These are phyloP conservation scores for Picea engelmannii DNA, from an alignment of 83 land plant genomes.

Conservation along the genomic window DNA sequence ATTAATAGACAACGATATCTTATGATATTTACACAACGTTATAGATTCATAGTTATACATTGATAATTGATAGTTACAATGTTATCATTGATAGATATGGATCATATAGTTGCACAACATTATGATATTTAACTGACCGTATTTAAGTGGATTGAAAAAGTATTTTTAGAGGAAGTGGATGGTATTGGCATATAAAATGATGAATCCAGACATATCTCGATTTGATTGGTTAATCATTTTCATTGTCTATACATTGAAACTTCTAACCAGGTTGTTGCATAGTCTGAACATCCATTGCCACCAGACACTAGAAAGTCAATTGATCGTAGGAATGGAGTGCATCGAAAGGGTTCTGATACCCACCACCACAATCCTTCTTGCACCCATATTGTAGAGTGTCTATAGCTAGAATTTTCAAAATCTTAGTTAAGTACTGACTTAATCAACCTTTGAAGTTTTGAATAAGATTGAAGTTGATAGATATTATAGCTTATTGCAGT, in stretches of 20 bases:
- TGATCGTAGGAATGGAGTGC: not conserved
- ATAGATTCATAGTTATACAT: too few relatives aligned
- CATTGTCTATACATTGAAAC: not conserved
- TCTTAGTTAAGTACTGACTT: too few relatives aligned
- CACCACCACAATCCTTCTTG: not conserved
- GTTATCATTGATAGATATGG: too few relatives aligned
- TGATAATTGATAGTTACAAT: too few relatives aligned
- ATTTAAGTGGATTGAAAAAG: not conserved
- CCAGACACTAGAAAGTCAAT: not conserved
- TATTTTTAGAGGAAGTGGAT: not conserved
- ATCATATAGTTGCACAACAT: too few relatives aligned
- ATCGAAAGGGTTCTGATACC: not conserved
- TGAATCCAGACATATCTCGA: not conserved
- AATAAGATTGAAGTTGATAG: too few relatives aligned
- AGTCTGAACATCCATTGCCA: not conserved
- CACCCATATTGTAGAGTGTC: not conserved
- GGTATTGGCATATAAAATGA: not conserved
- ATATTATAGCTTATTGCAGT: too few relatives aligned
- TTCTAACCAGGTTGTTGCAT: not conserved
- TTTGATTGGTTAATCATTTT: not conserved
- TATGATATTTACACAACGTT: too few relatives aligned
- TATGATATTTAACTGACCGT: not conserved
- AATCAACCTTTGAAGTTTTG: too few relatives aligned
- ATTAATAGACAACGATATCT: too few relatives aligned
- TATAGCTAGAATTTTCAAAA: too few relatives aligned